Conservation (phyloP, 2,329 filamentous ascomycete genomes). For the Alternaria atra region DNA sequence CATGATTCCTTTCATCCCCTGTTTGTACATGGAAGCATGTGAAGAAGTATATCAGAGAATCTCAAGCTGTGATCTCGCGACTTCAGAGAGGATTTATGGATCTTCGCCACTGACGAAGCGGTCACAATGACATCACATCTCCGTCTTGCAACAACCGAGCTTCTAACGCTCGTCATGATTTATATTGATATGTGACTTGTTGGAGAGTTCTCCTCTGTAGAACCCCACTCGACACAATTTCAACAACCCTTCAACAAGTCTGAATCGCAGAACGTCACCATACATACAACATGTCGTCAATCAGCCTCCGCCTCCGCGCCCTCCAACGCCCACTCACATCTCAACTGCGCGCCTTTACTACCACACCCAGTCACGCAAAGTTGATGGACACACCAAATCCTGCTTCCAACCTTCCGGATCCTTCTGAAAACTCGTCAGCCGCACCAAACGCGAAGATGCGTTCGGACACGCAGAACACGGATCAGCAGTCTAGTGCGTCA, state of each 20-base stretch:
- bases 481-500: conserved; percentile 45
- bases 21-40: background rate
- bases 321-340: background rate
- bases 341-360: conserved; percentile 14
- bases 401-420: conserved; percentile 31
- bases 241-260: background rate
- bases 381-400: conserved; percentile 30
- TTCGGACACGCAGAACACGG: conserved; percentile 37
- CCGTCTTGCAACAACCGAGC: background rate
- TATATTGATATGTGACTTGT: background rate
- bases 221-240: background rate
- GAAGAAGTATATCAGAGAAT: background rate
- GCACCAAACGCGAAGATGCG: conserved; percentile 34
- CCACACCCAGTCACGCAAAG: conserved; percentile 15
- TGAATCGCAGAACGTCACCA: background rate
- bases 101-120: background rate
- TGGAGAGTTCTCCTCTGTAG: background rate
- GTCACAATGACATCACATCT: conserved; percentile 23
- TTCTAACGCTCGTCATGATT: background rate
- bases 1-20: background rate
- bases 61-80: background rate
- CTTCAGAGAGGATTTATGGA: background rate
- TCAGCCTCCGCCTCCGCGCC: conserved; percentile 14
- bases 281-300: background rate
- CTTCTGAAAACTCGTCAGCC: conserved; percentile 28